These are phyloP conservation scores for Verruconis gallopava DNA, from an alignment of 2,329 filamentous ascomycete species.

Conservation along the genomic window DNA sequence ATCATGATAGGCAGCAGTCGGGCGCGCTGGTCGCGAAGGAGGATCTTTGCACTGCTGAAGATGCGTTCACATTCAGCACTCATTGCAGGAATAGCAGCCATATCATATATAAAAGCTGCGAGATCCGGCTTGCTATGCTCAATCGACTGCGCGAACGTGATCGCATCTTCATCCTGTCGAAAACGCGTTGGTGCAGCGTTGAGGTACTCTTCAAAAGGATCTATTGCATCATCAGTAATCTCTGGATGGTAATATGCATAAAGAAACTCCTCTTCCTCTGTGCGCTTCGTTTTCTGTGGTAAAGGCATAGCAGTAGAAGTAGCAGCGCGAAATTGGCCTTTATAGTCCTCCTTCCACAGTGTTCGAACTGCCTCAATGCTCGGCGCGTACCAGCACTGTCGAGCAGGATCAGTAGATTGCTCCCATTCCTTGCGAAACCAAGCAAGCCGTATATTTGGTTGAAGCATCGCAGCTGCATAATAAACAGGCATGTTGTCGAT, in stretches of 20 bases:
- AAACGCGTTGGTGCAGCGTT: neutral
- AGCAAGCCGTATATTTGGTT: too few species aligned
- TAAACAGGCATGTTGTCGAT: too few species aligned
- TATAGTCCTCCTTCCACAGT: neutral
- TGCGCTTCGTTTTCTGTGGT: neutral
- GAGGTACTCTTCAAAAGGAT: neutral
- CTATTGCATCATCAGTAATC: neutral
- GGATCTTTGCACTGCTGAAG: neutral
- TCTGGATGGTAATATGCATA: neutral
- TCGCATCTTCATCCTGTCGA: neutral
- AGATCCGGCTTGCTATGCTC: neutral
- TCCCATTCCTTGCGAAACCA: too few species aligned
- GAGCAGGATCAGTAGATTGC: too few species aligned
- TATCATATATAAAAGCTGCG: neutral
- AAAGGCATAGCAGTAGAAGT: neutral
- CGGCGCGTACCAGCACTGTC: too few species aligned
- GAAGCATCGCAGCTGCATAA: too few species aligned
- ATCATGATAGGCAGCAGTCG: neutral
- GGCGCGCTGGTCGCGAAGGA: neutral
- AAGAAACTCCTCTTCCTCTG: neutral
- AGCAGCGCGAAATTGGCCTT: neutral
- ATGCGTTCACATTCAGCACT: neutral
- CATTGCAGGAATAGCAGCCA: neutral
- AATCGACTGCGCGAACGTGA: neutral
- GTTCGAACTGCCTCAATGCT: neutral